phyloP scores from a whole-genome alignment of 2,329 filamentous ascomycete genomes.

The Xylaria sp. region DNA sequence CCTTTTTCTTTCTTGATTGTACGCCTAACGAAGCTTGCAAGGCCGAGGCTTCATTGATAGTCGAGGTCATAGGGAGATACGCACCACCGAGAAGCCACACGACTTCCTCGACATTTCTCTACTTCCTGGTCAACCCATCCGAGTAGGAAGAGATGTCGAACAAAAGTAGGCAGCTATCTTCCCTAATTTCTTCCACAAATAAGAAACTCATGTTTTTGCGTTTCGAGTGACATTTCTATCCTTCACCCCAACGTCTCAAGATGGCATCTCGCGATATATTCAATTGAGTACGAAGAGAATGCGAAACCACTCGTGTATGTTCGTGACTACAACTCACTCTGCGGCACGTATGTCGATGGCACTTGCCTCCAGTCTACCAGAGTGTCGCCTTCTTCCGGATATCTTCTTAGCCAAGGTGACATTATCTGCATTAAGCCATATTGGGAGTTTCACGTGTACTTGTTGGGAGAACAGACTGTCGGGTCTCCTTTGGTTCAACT shows the following conservation, averaged over 20 bases:
- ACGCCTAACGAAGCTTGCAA: constrained; percentile 14
- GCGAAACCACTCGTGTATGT: constrained; percentile 61
- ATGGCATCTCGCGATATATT: constrained; percentile 67
- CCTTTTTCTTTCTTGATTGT: neutral
- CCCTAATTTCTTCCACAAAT: neutral
- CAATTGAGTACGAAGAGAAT: constrained; percentile 60
- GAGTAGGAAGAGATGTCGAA: constrained; percentile 37
- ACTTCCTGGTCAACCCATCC: constrained; percentile 31
- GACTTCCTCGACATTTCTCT: constrained; percentile 37
- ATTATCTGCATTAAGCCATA: constrained; percentile 55
- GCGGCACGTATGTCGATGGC: constrained; percentile 65
- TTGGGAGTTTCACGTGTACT: constrained; percentile 52
- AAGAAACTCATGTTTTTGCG: constrained; percentile 6
- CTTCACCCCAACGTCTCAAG: constrained; percentile 59
- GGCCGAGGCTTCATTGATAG: constrained; percentile 26
- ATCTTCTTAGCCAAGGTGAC: constrained; percentile 64
- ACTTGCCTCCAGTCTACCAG: constrained; percentile 55
- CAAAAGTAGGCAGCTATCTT: constrained; percentile 36
- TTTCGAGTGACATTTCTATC: constrained; percentile 55
- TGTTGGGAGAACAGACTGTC: constrained; percentile 36
- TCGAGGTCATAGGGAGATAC: neutral
- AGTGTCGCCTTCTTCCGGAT: constrained; percentile 53
- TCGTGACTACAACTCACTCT: constrained; percentile 64
- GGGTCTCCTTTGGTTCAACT: constrained; percentile 38
- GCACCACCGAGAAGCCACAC: neutral